phyloP scores from a whole-genome alignment of 1,284 basidiomycete genomes.

The Lignosus rhinocerotis region DNA sequence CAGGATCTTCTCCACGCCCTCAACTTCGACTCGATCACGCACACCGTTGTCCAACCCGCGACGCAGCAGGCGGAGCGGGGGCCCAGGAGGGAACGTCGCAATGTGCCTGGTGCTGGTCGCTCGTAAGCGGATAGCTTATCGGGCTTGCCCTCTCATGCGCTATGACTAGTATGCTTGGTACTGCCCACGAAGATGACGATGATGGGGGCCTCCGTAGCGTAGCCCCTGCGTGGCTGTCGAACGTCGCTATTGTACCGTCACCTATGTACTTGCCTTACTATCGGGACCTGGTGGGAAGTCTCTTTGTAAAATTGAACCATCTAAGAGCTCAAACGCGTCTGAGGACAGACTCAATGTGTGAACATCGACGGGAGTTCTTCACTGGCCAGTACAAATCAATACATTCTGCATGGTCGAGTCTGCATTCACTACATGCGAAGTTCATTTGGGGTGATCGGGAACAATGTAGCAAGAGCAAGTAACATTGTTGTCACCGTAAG shows the following conservation, averaged over 20 bases:
- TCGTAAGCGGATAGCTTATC: constrained; percentile 25
- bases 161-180: constrained; percentile 31
- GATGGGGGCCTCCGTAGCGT: constrained; percentile 14
- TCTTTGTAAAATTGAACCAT: constrained; percentile 23
- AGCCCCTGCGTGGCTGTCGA: constrained; percentile 17
- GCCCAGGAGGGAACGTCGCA: constrained; percentile 74
- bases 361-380: too few relatives aligned
- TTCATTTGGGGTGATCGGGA: too few relatives aligned
- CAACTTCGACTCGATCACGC: constrained; percentile 88
- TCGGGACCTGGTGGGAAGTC: constrained; percentile 19
- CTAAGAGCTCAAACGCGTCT: constrained; percentile 9
- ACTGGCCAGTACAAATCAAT: too few relatives aligned
- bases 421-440: too few relatives aligned
- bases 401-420: too few relatives aligned
- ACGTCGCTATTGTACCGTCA: constrained; percentile 19
- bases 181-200: constrained; percentile 16
- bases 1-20: constrained; percentile 86
- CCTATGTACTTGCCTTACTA: constrained; percentile 24
- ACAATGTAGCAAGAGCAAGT: too few relatives aligned
- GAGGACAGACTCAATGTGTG: neutral
- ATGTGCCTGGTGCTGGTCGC: constrained; percentile 81
- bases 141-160: constrained; percentile 23
- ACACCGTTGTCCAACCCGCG: constrained; percentile 69
- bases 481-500: too few relatives aligned
- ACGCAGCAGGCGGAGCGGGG: constrained; percentile 73